A percentile compares a stretch with the other conserved stretches of the same genome.
Evolutionary conservation across 2,329 filamentous ascomycete species (phyloP).

Genomic region (Diaporthe sp.): DNA sequence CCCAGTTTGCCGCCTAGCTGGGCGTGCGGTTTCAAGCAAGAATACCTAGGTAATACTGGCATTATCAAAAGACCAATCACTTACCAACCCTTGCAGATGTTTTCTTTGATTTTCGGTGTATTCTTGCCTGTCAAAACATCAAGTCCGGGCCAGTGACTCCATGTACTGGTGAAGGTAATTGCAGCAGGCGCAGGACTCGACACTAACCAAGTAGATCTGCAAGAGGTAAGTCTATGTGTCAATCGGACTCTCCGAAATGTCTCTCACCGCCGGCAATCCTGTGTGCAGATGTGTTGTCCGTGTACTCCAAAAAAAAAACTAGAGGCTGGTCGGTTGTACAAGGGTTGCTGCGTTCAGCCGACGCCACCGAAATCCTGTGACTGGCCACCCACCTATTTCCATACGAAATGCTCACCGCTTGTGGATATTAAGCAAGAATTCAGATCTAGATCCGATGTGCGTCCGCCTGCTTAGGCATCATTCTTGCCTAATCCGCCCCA

Average conservation of each 20-base stretch:
- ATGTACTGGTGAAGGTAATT: background rate
- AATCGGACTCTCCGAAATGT: background rate
- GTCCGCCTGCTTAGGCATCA: too few species aligned
- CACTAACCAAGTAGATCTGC: background rate
- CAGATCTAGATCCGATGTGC: too few species aligned
- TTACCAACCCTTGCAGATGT: background rate
- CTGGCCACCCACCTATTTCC: too few species aligned
- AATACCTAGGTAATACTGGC: too few species aligned
- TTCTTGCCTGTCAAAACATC: background rate
- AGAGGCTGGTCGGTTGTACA: background rate
- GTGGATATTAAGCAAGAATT: accelerated
- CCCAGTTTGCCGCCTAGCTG: background rate
- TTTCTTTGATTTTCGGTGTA: background rate
- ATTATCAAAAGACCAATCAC: background rate
- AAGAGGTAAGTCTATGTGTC: background rate
- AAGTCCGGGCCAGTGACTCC: background rate
- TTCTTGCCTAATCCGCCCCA: background rate
- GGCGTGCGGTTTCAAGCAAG: background rate
- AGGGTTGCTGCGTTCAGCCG: background rate
- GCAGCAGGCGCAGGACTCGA: background rate
- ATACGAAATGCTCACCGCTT: background rate
- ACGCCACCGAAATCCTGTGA: background rate
- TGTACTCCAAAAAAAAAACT: background rate
- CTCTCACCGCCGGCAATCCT: background rate
- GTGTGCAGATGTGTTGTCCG: background rate